Conservation (phyloP, 441 rosid genomes). For the Lepidium campestre region DNA sequence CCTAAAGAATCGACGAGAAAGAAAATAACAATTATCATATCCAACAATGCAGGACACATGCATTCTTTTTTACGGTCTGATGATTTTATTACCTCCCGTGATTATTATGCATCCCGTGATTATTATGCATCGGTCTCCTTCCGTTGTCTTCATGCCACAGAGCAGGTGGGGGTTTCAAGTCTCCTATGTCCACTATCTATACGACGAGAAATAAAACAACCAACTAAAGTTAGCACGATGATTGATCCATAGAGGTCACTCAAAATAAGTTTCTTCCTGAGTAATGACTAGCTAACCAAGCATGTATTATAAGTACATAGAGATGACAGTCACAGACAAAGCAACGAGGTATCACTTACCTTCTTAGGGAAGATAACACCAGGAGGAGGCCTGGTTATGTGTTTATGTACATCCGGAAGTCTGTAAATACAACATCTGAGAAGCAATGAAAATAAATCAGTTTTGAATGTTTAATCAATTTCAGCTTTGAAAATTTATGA, state of each 20-base stretch:
- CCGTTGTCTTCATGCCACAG: slow-evolving; percentile 93
- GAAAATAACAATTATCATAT: neutral
- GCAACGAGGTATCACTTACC: slow-evolving; percentile 34
- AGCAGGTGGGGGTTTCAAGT: slow-evolving; percentile 68
- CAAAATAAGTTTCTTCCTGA: neutral
- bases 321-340: neutral
- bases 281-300: neutral
- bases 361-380: slow-evolving; percentile 80
- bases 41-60: neutral
- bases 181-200: slow-evolving; percentile 62
- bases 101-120: neutral
- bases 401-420: slow-evolving; percentile 77
- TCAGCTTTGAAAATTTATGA: neutral
- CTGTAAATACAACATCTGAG: slow-evolving; percentile 81
- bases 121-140: slow-evolving; percentile 58
- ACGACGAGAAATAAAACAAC: neutral
- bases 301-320: neutral
- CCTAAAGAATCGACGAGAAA: neutral
- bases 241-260: neutral
- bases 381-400: slow-evolving; percentile 64
- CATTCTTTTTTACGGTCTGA: neutral
- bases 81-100: slow-evolving; percentile 26
- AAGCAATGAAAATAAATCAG: slow-evolving; percentile 6
- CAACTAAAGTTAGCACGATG: neutral
- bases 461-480: neutral